Conservation (phyloP, 192 early-diverging fungal species). For the Phlyctochytrium arcticum region DNA sequence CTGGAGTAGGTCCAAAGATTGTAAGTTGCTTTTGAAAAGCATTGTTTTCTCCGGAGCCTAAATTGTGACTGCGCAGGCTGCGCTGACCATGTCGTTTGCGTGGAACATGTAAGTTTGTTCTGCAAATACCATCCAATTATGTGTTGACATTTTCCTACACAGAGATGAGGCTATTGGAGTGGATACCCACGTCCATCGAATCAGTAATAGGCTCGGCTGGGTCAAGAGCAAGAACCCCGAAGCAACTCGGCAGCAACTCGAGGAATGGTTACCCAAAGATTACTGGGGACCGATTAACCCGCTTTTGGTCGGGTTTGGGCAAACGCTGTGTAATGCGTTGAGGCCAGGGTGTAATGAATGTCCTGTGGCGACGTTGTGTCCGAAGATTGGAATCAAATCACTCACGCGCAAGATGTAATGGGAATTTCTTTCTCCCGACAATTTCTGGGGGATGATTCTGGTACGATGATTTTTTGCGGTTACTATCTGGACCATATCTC, state of each 20-base stretch:
- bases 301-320: constrained; percentile 89
- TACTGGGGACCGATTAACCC: constrained; percentile 87
- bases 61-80: constrained; percentile 40
- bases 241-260: constrained; percentile 65
- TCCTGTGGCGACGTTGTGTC: constrained; percentile 70
- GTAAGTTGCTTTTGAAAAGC: neutral
- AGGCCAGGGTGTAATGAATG: constrained; percentile 74
- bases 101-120: constrained; percentile 78
- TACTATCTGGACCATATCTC: too few relatives aligned
- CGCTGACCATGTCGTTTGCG: constrained; percentile 76
- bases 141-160: neutral
- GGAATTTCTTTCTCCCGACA: too few relatives aligned
- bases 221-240: constrained; percentile 76
- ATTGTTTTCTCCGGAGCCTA: neutral
- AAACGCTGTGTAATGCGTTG: constrained; percentile 70
- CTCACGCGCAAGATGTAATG: too few relatives aligned
- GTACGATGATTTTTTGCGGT: too few relatives aligned
- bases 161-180: constrained; percentile 88
- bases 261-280: constrained; percentile 78
- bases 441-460: too few relatives aligned
- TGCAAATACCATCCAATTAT: neutral
- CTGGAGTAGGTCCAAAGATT: constrained; percentile 94
- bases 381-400: constrained; percentile 18
- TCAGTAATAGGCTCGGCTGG: constrained; percentile 86
- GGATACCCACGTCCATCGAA: constrained; percentile 92